These are phyloP conservation scores for Kokia cookei DNA, from an alignment of 441 rosid species.

Conservation along the genomic window DNA sequence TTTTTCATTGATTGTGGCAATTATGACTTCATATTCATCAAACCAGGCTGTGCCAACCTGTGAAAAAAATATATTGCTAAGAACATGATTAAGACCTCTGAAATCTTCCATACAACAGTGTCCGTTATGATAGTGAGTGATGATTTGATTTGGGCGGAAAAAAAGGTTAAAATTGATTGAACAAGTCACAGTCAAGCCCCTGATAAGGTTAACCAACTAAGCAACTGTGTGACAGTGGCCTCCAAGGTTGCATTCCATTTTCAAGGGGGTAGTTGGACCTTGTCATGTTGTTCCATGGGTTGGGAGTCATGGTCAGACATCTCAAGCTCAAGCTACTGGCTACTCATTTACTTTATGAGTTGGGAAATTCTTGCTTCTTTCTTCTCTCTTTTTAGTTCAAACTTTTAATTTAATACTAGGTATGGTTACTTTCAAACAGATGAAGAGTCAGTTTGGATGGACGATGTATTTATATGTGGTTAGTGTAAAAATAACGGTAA, in stretches of 20 bases:
- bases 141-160: background rate
- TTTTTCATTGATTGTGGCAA: background rate
- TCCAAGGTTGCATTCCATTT: background rate
- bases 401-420: constrained; percentile 17
- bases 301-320: constrained; percentile 19
- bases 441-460: background rate
- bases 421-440: constrained; percentile 6
- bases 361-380: background rate
- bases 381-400: background rate
- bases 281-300: background rate
- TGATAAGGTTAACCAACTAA: background rate
- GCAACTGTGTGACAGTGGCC: background rate
- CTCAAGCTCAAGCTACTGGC: constrained; percentile 7
- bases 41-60: background rate
- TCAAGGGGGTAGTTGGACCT: constrained; percentile 11
- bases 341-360: background rate
- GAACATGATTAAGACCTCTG: background rate
- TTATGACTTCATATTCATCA: background rate
- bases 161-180: background rate
- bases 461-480: no score
- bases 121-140: background rate
- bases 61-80: background rate
- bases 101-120: background rate
- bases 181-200: background rate
- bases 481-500: no score